These are phyloP conservation scores for Termitomyces sp. DNA, from an alignment of 768 basidiomycete genomes.

Conservation along the genomic window DNA sequence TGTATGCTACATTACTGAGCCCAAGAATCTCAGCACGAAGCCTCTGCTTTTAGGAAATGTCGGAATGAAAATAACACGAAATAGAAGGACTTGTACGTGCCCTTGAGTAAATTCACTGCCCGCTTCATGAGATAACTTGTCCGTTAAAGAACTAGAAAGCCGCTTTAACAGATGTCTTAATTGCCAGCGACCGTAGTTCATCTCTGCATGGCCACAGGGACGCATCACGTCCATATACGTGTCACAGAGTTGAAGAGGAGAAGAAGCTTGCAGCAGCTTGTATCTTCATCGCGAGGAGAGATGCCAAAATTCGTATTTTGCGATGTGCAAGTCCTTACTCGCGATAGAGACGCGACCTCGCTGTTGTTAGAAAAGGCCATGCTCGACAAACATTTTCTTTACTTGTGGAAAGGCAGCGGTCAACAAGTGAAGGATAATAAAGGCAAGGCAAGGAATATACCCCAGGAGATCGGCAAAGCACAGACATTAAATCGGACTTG, in stretches of 20 bases:
- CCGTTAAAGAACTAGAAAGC: background rate
- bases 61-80: background rate
- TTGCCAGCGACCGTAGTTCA: background rate
- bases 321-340: conserved; percentile 1
- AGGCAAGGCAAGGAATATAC: background rate
- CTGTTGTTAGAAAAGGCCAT: background rate
- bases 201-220: background rate
- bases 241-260: conserved; percentile 3
- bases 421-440: background rate
- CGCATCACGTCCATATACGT: background rate
- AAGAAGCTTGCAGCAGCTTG: conserved; percentile 8
- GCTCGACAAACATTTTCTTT: background rate
- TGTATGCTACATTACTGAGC: background rate
- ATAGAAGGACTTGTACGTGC: background rate
- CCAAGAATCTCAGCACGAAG: too few relatives aligned
- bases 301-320: background rate
- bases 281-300: conserved; percentile 1
- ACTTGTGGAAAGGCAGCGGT: background rate
- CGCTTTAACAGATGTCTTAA: background rate
- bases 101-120: background rate
- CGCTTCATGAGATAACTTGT: background rate
- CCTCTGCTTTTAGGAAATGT: background rate
- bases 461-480: background rate
- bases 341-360: too few relatives aligned
- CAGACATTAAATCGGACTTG: background rate